Percentiles rank a stretch among this genome's conserved stretches.
Conservation (phyloP, 441 rosid genomes). For the Erysimum cheiri region DNA sequence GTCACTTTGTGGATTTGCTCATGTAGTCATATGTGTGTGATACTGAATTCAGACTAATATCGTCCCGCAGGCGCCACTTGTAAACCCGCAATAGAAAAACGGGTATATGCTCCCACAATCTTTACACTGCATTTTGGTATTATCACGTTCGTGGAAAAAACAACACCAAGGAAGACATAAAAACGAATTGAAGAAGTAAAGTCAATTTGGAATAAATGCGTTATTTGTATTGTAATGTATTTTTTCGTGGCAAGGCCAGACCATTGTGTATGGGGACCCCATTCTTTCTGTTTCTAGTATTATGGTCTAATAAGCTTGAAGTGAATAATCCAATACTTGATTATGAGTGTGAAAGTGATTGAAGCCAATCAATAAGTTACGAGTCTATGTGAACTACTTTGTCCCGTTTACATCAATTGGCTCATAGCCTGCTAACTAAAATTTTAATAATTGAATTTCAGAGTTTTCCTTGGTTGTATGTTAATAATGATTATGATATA, state of each 20-base stretch:
- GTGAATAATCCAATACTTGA: constrained; percentile 26
- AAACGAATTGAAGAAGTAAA: constrained; percentile 19
- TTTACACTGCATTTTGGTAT: background rate
- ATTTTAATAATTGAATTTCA: background rate
- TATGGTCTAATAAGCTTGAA: constrained; percentile 7
- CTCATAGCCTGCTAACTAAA: background rate
- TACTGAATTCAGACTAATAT: background rate
- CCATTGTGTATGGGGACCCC: constrained; percentile 32
- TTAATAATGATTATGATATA: background rate
- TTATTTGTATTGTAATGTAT: constrained; percentile 35
- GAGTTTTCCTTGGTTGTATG: background rate
- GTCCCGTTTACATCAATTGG: constrained; percentile 10
- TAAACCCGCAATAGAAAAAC: background rate
- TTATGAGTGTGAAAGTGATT: constrained; percentile 37
- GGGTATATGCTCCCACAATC: background rate
- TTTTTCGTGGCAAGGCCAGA: constrained; percentile 22
- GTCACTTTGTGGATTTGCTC: background rate
- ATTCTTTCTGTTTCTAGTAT: constrained; percentile 26
- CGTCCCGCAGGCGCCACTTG: background rate
- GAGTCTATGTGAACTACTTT: constrained; percentile 25
- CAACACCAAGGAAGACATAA: constrained; percentile 24
- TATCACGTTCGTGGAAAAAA: constrained; percentile 16
- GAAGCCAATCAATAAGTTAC: constrained; percentile 12
- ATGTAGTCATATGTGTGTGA: background rate
- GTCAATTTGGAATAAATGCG: constrained; percentile 37